Percentiles rank a stretch among this genome's conserved stretches.
Conservation (phyloP, 2,329 filamentous ascomycete genomes). For the Ceratocystis albifundus region DNA sequence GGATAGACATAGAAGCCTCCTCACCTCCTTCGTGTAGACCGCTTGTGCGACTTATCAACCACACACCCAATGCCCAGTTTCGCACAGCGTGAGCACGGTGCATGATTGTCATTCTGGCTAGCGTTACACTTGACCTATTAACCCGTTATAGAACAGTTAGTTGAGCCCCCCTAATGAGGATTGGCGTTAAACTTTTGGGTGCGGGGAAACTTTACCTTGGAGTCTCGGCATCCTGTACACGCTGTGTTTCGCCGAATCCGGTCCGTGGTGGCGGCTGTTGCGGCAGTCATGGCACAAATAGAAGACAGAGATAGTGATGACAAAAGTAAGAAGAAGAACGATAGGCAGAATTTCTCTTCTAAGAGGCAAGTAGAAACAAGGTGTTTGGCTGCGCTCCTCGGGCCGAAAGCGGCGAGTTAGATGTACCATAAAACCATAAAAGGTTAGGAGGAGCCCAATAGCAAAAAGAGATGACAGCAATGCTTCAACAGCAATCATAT, state of each 20-base stretch:
- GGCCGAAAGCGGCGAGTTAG: not conserved
- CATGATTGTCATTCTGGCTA: conserved; percentile 31
- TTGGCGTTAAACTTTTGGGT: not conserved
- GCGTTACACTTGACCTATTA: conserved; percentile 37
- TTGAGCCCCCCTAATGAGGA: not conserved
- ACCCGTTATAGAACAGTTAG: not conserved
- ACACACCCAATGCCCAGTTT: conserved; percentile 37
- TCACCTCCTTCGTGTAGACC: conserved; percentile 37
- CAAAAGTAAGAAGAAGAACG: not conserved
- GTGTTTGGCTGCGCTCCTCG: not conserved
- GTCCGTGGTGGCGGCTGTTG: conserved; percentile 23
- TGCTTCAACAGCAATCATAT: no score
- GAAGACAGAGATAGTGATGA: not conserved
- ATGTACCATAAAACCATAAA: no score
- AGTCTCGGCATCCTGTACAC: conserved; percentile 29
- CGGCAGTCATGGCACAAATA: conserved; percentile 4
- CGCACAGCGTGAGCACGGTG: conserved; percentile 36
- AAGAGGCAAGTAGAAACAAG: no score
- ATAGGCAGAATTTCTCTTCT: not conserved
- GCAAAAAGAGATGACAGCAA: no score
- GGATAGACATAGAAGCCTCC: not conserved
- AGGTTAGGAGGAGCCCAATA: no score
- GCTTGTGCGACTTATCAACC: conserved; percentile 39
- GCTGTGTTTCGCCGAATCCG: conserved; percentile 29
- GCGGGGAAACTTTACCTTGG: conserved; percentile 14